A percentile compares a stretch with the other conserved stretches of the same genome.
Conservation (phyloP, 768 basidiomycete genomes). For the Suillus luteus region DNA sequence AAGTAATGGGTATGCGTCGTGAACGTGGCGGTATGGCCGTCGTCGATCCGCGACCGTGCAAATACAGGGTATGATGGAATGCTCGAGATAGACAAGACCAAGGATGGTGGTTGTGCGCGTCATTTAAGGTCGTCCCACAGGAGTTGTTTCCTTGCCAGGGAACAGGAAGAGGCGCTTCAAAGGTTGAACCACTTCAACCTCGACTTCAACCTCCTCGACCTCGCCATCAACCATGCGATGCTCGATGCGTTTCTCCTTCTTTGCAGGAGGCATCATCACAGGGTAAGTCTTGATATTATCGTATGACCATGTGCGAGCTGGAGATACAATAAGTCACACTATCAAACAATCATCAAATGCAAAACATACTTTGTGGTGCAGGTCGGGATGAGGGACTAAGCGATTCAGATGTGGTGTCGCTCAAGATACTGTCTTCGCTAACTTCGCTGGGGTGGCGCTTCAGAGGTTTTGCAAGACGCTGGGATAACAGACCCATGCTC, state of each 20-base stretch:
- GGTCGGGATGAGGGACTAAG: slow-evolving; percentile 38
- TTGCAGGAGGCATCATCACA: slow-evolving; percentile 48
- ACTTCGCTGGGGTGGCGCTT: slow-evolving; percentile 43
- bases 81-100: slow-evolving; percentile 17
- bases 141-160: slow-evolving; percentile 43
- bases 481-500: slow-evolving; percentile 32
- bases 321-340: slow-evolving; percentile 10
- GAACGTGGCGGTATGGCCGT: slow-evolving; percentile 33
- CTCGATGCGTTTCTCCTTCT: slow-evolving; percentile 54
- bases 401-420: slow-evolving; percentile 25
- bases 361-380: slow-evolving; percentile 52
- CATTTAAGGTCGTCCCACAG: slow-evolving; percentile 31
- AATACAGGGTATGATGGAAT: slow-evolving; percentile 33
- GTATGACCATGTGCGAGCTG: slow-evolving; percentile 77
- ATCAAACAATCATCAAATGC: neutral
- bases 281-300: slow-evolving; percentile 73
- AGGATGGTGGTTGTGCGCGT: slow-evolving; percentile 7
- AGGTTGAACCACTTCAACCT: slow-evolving; percentile 56
- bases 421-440: slow-evolving; percentile 38
- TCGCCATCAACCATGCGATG: slow-evolving; percentile 50
- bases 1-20: slow-evolving; percentile 39
- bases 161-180: slow-evolving; percentile 74
- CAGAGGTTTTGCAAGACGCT: slow-evolving; percentile 38
- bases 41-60: slow-evolving; percentile 25
- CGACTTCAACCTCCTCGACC: slow-evolving; percentile 51